phyloP scores from a whole-genome alignment of 2,329 filamentous ascomycete species.

The Aquanectria penicillioides region DNA sequence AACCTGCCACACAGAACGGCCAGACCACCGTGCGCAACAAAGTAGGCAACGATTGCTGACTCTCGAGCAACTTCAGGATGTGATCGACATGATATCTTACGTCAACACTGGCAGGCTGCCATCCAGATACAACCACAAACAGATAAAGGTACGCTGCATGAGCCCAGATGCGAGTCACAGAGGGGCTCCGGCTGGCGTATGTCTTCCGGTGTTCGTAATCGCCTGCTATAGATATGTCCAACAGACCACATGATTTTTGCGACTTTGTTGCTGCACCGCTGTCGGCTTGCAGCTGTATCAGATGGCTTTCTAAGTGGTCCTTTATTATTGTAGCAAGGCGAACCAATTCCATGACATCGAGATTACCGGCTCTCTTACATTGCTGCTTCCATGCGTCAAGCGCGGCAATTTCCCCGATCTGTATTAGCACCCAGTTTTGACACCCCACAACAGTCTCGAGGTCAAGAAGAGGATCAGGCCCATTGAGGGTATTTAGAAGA shows the following conservation, averaged over 20 bases:
- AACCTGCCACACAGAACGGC: conserved; percentile 22
- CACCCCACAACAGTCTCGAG: conserved; percentile 11
- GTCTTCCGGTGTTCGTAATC: neutral
- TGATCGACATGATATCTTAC: neutral
- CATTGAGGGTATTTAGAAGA: neutral
- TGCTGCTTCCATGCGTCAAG: neutral
- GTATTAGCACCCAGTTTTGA: conserved; percentile 12
- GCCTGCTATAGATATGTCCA: neutral
- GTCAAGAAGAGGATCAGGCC: neutral
- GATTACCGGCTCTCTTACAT: neutral
- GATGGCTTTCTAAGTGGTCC: neutral
- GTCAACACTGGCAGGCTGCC: neutral
- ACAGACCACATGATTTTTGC: neutral
- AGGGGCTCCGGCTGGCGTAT: neutral
- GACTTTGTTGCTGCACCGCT: neutral
- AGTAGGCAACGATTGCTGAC: neutral
- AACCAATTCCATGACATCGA: neutral
- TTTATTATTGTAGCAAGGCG: neutral
- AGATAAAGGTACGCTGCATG: conserved; percentile 8
- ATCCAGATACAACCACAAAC: conserved; percentile 5
- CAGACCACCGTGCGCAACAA: conserved; percentile 8
- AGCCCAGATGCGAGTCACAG: conserved; percentile 14
- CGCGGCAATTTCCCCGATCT: neutral
- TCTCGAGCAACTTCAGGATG: neutral
- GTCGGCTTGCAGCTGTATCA: neutral